These are phyloP conservation scores for Ophiostoma sp. DNA, from an alignment of 2,329 filamentous ascomycete species.

Conservation along the genomic window DNA sequence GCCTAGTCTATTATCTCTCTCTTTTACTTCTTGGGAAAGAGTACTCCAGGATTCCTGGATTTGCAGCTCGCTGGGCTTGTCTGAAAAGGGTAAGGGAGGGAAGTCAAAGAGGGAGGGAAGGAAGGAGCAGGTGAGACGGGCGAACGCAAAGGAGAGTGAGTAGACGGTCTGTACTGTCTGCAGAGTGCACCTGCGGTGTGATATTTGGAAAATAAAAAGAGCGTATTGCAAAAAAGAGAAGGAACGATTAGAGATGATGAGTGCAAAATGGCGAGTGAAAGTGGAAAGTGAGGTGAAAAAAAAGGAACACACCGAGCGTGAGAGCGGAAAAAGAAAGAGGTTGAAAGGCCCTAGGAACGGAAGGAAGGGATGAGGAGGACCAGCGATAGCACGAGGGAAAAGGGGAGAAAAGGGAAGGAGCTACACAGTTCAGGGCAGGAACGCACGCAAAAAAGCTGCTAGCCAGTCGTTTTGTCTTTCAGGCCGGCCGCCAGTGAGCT, in stretches of 20 bases:
- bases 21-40: neutral
- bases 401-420: constrained; percentile 17
- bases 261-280: neutral
- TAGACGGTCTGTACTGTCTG: neutral
- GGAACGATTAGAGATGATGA: neutral
- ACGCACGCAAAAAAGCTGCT: constrained; percentile 13
- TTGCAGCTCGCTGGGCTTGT: constrained; percentile 21
- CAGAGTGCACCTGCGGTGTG: neutral
- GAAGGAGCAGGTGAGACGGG: constrained; percentile 8
- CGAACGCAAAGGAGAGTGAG: neutral
- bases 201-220: neutral
- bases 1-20: constrained; percentile 15
- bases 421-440: neutral
- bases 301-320: neutral
- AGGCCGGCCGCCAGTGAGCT: neutral
- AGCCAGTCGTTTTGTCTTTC: constrained; percentile 26
- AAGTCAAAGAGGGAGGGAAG: neutral
- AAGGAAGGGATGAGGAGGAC: constrained; percentile 19
- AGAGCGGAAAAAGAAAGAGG: constrained; percentile 15
- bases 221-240: constrained; percentile 7
- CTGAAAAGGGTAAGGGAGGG: constrained; percentile 22
- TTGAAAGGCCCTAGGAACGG: constrained; percentile 3
- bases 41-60: neutral
- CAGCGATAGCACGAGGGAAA: constrained; percentile 6
- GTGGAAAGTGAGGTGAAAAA: neutral